These are phyloP conservation scores for Penstemon newberryi DNA, from an alignment of 257 asterid genomes.

Conservation along the genomic window DNA sequence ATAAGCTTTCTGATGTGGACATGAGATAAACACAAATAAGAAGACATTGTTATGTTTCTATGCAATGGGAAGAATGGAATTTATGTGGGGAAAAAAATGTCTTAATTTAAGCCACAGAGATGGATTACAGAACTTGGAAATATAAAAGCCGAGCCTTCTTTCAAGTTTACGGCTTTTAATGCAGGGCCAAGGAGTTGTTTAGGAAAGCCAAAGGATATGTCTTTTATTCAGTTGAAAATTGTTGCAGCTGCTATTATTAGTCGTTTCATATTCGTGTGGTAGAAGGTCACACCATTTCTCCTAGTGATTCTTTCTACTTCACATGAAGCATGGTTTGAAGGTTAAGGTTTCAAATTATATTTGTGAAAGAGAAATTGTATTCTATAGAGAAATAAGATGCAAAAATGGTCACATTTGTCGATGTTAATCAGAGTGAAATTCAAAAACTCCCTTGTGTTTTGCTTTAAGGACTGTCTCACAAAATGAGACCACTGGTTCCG, in stretches of 20 bases:
- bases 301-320: slow-evolving; percentile 24
- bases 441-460: too few relatives aligned
- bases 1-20: slow-evolving; percentile 24
- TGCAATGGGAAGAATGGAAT: slow-evolving; percentile 26
- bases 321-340: slow-evolving; percentile 28
- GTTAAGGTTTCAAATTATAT: slow-evolving; percentile 14
- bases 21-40: background rate
- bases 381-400: too few relatives aligned
- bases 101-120: slow-evolving; percentile 29
- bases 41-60: slow-evolving; percentile 18
- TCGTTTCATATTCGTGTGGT: slow-evolving; percentile 10
- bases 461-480: too few relatives aligned
- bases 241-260: slow-evolving; percentile 18
- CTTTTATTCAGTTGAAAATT: slow-evolving; percentile 24
- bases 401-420: too few relatives aligned
- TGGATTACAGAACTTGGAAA: slow-evolving; percentile 21
- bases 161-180: slow-evolving; percentile 27
- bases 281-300: slow-evolving; percentile 18
- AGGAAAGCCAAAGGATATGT: slow-evolving; percentile 22
- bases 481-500: too few relatives aligned
- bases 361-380: too few relatives aligned
- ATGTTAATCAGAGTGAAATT: too few relatives aligned
- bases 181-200: slow-evolving; percentile 31
- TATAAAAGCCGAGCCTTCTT: slow-evolving; percentile 21
- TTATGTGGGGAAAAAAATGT: slow-evolving; percentile 30